Percentiles rank a stretch among this genome's conserved stretches.
These are phyloP conservation scores for Xylaria sp. DNA, from an alignment of 2,329 filamentous ascomycete species.

Conservation along the genomic window DNA sequence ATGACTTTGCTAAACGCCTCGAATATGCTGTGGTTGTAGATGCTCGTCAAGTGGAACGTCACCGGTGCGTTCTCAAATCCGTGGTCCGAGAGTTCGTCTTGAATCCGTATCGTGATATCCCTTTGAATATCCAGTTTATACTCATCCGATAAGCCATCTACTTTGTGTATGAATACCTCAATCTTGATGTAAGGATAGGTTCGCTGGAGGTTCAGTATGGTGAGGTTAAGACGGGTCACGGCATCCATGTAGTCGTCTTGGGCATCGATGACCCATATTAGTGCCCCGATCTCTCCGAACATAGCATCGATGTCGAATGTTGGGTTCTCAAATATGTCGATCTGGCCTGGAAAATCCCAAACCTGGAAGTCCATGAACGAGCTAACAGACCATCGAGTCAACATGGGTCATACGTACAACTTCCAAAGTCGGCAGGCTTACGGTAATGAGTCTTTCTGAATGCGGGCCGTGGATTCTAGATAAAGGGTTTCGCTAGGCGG, in stretches of 20 bases:
- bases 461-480: slow-evolving; percentile 91
- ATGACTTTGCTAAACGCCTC: slow-evolving; percentile 99
- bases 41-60: slow-evolving; percentile 94
- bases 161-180: slow-evolving; percentile 99
- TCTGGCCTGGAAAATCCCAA: slow-evolving; percentile 95
- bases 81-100: slow-evolving; percentile 92
- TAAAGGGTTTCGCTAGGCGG: slow-evolving; percentile 96
- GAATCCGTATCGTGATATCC: slow-evolving; percentile 95
- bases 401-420: slow-evolving; percentile 19
- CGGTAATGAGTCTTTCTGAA: slow-evolving; percentile 96
- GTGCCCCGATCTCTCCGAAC: slow-evolving; percentile 90
- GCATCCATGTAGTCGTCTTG: slow-evolving; percentile 98
- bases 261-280: slow-evolving; percentile 98
- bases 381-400: slow-evolving; percentile 57
- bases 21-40: slow-evolving; percentile 98
- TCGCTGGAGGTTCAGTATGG: slow-evolving; percentile 88
- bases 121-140: slow-evolving; percentile 96
- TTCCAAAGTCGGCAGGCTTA: slow-evolving; percentile 59
- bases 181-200: slow-evolving; percentile 94
- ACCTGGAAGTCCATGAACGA: slow-evolving; percentile 99
- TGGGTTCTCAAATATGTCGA: slow-evolving; percentile 87
- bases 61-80: slow-evolving; percentile 94
- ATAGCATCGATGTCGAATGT: slow-evolving; percentile 92
- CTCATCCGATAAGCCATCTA: slow-evolving; percentile 96
- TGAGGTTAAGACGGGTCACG: slow-evolving; percentile 84